Evolutionary conservation across 371 early-diverging fungal species (phyloP).

Genomic region (Apophysomyces variabilis): DNA sequence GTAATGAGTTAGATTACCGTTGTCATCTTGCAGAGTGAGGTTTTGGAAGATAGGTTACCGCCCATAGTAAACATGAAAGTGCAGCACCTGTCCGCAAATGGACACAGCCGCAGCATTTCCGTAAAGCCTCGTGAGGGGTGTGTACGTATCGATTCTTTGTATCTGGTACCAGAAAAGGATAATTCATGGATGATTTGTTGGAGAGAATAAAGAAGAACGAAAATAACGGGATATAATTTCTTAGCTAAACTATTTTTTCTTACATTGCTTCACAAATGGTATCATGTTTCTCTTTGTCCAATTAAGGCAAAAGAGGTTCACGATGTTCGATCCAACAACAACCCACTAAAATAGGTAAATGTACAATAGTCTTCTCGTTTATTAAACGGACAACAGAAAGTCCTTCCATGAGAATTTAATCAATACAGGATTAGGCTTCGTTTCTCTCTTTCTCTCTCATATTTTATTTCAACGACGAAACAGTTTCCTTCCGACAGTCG

Average conservation of each 20-base stretch:
- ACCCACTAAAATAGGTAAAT: neutral
- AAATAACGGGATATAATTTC: neutral
- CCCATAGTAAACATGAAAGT: slow-evolving; percentile 47
- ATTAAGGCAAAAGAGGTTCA: slow-evolving; percentile 9
- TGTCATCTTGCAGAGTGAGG: too few species aligned
- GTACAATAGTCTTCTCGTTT: too few species aligned
- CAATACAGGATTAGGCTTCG: too few species aligned
- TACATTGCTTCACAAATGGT: slow-evolving; percentile 1
- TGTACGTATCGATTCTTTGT: slow-evolving; percentile 24
- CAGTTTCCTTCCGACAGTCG: slow-evolving; percentile 12
- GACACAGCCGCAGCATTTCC: slow-evolving; percentile 55
- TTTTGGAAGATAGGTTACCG: slow-evolving; percentile 27
- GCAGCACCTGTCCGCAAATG: slow-evolving; percentile 48
- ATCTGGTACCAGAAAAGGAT: slow-evolving; percentile 15
- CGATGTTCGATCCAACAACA: slow-evolving; percentile 1
- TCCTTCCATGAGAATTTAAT: too few species aligned
- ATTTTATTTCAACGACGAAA: neutral
- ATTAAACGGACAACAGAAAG: neutral
- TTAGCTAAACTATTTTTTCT: neutral
- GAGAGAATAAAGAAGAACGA: neutral
- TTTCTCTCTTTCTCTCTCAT: neutral
- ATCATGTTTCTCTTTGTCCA: slow-evolving; percentile 1
- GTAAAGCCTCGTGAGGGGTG: slow-evolving; percentile 25
- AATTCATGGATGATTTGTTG: slow-evolving; percentile 9
- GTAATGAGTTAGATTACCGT: neutral